Conservation (phyloP, 345 rosid species). For the Boechera retrofracta region DNA sequence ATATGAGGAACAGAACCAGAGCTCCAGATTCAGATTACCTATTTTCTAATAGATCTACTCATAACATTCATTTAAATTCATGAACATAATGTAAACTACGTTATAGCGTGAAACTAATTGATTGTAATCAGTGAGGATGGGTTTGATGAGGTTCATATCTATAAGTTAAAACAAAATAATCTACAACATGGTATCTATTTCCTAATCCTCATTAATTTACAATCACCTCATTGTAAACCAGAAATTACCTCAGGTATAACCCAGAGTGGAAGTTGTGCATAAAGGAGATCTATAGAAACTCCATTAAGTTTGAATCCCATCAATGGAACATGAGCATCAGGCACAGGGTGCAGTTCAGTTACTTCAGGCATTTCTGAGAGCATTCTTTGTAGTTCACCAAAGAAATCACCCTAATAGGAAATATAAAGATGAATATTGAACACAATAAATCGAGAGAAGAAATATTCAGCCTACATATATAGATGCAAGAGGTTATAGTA, state of each 20-base stretch:
- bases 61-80: conserved; percentile 5
- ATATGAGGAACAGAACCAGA: conserved; percentile 16
- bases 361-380: conserved; percentile 93
- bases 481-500: conserved; percentile 52
- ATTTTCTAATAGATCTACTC: conserved; percentile 18
- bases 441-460: conserved; percentile 36
- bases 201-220: conserved; percentile 4
- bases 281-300: conserved; percentile 94
- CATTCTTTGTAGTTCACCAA: conserved; percentile 84
- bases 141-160: background rate
- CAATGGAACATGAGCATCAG: conserved; percentile 98
- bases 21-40: background rate
- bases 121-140: background rate
- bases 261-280: conserved; percentile 91
- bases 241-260: conserved; percentile 91
- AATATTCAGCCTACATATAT: conserved; percentile 21
- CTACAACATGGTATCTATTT: background rate
- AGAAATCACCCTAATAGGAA: conserved; percentile 83
- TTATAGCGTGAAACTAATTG: background rate
- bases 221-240: conserved; percentile 21
- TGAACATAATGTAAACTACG: background rate
- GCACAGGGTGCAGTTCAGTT: conserved; percentile 93
- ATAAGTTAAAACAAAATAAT: conserved; percentile 3
- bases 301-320: conserved; percentile 88
- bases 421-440: conserved; percentile 34